Conservation (phyloP, 768 basidiomycete species). For the Phlebiopsis gigantea region DNA sequence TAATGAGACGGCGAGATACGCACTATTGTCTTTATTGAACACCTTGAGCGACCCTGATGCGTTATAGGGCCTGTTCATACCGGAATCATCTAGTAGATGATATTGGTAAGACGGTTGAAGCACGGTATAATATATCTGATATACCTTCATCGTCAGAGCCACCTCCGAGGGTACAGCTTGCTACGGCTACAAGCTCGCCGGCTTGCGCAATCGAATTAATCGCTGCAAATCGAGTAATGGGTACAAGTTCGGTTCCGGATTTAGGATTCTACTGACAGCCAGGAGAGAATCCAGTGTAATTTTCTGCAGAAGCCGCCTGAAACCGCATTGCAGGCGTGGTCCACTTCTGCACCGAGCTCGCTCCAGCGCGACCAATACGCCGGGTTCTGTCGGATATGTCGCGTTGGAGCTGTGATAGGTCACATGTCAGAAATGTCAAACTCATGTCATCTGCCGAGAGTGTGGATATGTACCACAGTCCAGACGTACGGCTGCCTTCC, state of each 20-base stretch:
- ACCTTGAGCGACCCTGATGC: neutral
- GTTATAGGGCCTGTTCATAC: neutral
- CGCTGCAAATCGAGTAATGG: too few species aligned
- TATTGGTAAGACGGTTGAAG: neutral
- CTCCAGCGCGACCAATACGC: neutral
- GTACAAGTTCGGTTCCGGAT: neutral
- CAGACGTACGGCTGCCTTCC: neutral
- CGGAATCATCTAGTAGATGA: neutral
- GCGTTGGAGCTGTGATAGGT: neutral
- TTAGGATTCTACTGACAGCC: neutral
- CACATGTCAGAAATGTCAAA: neutral
- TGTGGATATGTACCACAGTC: neutral
- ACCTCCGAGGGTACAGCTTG: constrained; percentile 44
- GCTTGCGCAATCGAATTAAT: constrained; percentile 49
- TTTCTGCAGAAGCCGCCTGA: neutral
- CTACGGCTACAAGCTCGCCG: constrained; percentile 35
- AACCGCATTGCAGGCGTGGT: neutral
- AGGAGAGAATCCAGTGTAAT: neutral
- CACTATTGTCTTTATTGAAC: neutral
- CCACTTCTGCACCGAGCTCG: neutral
- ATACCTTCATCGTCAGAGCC: neutral
- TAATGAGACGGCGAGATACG: neutral
- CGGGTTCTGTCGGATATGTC: neutral
- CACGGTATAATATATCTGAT: neutral
- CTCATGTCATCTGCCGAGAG: neutral